These are phyloP conservation scores for Gaillardinia entomophila DNA, from an alignment of 805 yeast species.

Conservation along the genomic window DNA sequence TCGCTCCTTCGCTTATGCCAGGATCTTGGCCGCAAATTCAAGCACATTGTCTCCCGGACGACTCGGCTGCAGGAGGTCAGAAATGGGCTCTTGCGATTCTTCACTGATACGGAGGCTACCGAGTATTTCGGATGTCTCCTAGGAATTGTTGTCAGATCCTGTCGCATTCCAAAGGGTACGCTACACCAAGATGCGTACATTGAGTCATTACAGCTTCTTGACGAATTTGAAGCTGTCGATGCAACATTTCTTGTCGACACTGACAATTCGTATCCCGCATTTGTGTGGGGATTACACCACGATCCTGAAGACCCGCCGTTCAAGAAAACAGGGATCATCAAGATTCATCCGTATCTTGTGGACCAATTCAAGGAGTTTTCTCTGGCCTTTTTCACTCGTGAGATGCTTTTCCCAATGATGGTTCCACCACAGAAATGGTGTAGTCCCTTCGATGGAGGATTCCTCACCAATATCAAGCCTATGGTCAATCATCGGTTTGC, in stretches of 20 bases:
- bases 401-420: constrained; percentile 31
- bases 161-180: neutral
- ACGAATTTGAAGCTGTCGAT: neutral
- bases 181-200: neutral
- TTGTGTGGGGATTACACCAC: neutral
- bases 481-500: constrained; percentile 15
- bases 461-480: constrained; percentile 17
- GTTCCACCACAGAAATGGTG: constrained; percentile 33
- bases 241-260: neutral
- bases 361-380: neutral
- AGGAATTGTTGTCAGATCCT: neutral
- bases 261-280: neutral
- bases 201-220: neutral
- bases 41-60: neutral
- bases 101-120: neutral
- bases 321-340: constrained; percentile 11
- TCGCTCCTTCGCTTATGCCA: neutral
- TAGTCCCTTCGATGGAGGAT: constrained; percentile 30
- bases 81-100: neutral
- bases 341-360: constrained; percentile 17
- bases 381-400: constrained; percentile 4
- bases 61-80: neutral
- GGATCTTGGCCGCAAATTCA: neutral
- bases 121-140: neutral
- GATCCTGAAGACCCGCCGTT: neutral